These are phyloP conservation scores for Ophioceras dolichostomum DNA, from an alignment of 2,329 filamentous ascomycete genomes.

Conservation along the genomic window DNA sequence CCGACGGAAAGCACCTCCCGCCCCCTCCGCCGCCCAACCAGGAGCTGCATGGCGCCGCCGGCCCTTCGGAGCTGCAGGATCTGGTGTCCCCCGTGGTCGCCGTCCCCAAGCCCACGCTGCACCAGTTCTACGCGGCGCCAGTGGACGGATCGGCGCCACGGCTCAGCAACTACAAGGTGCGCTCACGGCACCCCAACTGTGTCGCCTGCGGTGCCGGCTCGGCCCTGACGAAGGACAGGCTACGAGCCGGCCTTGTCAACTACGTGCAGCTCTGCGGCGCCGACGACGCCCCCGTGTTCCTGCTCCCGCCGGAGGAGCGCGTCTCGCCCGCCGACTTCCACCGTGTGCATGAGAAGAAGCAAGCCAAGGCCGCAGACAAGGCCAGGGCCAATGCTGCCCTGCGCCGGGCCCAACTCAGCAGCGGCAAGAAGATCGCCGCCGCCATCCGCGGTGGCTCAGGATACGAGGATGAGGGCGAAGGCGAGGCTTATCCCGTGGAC, in stretches of 20 bases:
- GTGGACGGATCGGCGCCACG: slow-evolving; percentile 18
- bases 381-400: too few species aligned
- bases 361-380: slow-evolving; percentile 6
- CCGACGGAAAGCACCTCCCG: slow-evolving; percentile 17
- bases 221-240: slow-evolving; percentile 47
- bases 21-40: neutral
- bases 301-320: slow-evolving; percentile 53
- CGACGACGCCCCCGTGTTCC: slow-evolving; percentile 29
- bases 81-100: slow-evolving; percentile 6
- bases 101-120: slow-evolving; percentile 13
- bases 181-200: slow-evolving; percentile 56
- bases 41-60: neutral
- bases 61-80: slow-evolving; percentile 5
- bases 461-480: too few species aligned
- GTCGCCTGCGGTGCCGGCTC: slow-evolving; percentile 59
- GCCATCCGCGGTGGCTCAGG: neutral
- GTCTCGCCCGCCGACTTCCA: slow-evolving; percentile 53
- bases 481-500: too few species aligned
- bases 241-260: slow-evolving; percentile 58
- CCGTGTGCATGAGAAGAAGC: too few species aligned
- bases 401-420: slow-evolving; percentile 8
- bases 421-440: neutral
- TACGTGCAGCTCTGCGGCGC: slow-evolving; percentile 81
- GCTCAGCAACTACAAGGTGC: slow-evolving; percentile 68
- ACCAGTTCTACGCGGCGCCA: slow-evolving; percentile 38